Conservation (phyloP, 176 grass and related monocot species). For the barley (Hordeum vulgare) region DNA sequence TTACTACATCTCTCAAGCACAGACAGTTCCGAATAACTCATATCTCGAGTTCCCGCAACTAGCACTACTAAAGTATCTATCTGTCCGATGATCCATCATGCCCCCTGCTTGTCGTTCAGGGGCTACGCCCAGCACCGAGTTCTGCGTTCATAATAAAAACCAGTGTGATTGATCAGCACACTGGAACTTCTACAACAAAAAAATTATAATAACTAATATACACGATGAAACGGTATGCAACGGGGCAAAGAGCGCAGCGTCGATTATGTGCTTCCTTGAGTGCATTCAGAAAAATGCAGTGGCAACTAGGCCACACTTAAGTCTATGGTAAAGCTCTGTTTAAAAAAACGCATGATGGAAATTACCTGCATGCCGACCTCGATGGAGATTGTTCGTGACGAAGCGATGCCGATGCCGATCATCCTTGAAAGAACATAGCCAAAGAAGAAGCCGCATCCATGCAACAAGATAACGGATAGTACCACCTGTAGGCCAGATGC, state of each 20-base stretch:
- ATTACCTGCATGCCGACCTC: slow-evolving; percentile 98
- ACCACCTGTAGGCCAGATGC: slow-evolving; percentile 69
- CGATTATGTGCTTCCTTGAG: background rate
- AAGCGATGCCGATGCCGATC: slow-evolving; percentile 57
- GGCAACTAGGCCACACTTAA: too few relatives aligned
- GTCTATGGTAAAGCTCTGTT: background rate
- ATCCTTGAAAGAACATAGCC: slow-evolving; percentile 66
- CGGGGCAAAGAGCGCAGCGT: background rate
- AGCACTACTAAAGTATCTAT: background rate
- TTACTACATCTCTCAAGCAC: background rate
- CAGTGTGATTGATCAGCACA: background rate
- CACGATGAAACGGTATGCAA: background rate
- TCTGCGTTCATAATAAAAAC: slow-evolving; percentile 37
- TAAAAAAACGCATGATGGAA: background rate
- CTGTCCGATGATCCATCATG: slow-evolving; percentile 4
- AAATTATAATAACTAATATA: background rate
- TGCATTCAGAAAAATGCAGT: background rate
- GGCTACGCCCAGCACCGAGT: slow-evolving; percentile 78
- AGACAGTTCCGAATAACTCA: background rate
- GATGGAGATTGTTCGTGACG: slow-evolving; percentile 75
- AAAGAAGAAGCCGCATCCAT: slow-evolving; percentile 80
- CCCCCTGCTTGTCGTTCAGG: slow-evolving; percentile 23
- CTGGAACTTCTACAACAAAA: background rate
- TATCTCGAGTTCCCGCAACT: background rate
- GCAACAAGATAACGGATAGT: slow-evolving; percentile 49